Evolutionary conservation across 345 rosid genomes (phyloP), one percentile per base, ranked within the genome.

Genomic region (Gossypium anomalum): DNA sequence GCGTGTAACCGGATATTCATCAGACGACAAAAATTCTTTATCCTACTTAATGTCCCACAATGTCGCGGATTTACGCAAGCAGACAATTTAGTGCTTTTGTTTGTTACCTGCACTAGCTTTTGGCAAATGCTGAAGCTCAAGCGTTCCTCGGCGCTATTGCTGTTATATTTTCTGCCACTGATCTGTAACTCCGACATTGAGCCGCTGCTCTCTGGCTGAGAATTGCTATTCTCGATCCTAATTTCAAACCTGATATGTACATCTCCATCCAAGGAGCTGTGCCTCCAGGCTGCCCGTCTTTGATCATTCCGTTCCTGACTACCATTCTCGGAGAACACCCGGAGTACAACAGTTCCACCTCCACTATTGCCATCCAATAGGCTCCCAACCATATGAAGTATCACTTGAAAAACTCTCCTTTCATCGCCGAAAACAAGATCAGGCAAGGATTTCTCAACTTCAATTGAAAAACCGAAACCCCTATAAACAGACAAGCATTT

Each of bases 121-220:
- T 92, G 89, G 85, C 98, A 94, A 77, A 94, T 80, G 76, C 89
- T 87, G 89, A 94, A 92, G 88, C 97, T 88, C 82, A 91, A 80
- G 78, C 82, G 86, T 82, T 87, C 87, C 68, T 91, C 95, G 81
- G 84, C 71, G 47, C 90, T 84, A 60, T 83, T 86, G 56, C 86
- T 83, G 16, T 80, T 75, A 79, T 79, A 77, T 76, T 82, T 87
- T 79, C 78, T 76, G 71, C 85, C 90, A 38, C 86, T 85, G 22
- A 78, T 78, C 57, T 83, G 89, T 52, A 81, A 72, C 56, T 41
- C 82, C 10, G 88, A 89, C 41, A 75, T 80, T 12, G 88, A 85
- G 58, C 80, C 81, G 27, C 80, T 82, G 43, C 80, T 75, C 72
- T 81, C 86, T 5, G 83, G 68, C 77, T 80, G 85, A 48, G 79